phyloP scores from a whole-genome alignment of 2,329 filamentous ascomycete species.

The Penicillium hesseltinei region DNA sequence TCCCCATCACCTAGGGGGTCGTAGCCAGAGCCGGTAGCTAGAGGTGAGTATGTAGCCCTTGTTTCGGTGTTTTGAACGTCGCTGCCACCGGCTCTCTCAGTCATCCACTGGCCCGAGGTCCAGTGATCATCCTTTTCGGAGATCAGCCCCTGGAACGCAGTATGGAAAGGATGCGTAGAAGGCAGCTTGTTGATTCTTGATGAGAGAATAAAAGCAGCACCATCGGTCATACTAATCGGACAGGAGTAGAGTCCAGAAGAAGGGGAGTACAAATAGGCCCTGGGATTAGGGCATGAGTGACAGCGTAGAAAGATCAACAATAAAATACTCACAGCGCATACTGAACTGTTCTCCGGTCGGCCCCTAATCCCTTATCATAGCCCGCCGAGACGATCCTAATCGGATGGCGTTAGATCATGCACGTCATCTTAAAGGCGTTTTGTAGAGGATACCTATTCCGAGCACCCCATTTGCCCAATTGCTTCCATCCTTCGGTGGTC shows the following conservation, averaged over 20 bases:
- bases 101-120: conserved; percentile 43
- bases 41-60: conserved; percentile 29
- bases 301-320: neutral
- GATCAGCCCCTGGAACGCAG: conserved; percentile 26
- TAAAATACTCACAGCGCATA: conserved; percentile 3
- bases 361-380: neutral
- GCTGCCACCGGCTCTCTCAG: conserved; percentile 37
- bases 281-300: conserved; percentile 6
- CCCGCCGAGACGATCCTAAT: neutral
- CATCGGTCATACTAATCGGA: conserved; percentile 61
- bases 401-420: conserved; percentile 25
- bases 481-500: conserved; percentile 64
- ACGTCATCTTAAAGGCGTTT: neutral
- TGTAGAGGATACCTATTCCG: conserved; percentile 28
- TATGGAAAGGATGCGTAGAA: conserved; percentile 23
- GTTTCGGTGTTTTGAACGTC: conserved; percentile 39
- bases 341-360: conserved; percentile 1
- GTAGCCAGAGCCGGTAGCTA: neutral
- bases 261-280: conserved; percentile 57
- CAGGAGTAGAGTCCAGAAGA: conserved; percentile 63
- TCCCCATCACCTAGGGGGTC: conserved; percentile 28
- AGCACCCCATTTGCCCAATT: conserved; percentile 36
- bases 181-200: conserved; percentile 17
- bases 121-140: conserved; percentile 32
- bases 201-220: conserved; percentile 36